Evolutionary conservation across 2,329 filamentous ascomycete genomes (phyloP), one percentile per base, ranked within the genome.

Genomic region (Pseudogymnoascus sp.): DNA sequence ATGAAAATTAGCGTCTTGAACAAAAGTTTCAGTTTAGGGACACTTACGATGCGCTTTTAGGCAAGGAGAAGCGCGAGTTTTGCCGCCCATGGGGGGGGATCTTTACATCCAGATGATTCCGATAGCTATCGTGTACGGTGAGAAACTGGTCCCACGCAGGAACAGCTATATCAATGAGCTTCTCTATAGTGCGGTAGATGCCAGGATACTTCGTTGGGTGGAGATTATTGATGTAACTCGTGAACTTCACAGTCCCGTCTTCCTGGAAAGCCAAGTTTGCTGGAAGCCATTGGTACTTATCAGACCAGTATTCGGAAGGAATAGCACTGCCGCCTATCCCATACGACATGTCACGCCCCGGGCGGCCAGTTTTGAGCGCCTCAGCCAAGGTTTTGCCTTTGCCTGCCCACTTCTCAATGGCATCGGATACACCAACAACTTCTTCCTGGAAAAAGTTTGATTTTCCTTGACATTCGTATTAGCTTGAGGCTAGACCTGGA

Each of bases 161-260:
- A 59, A 76, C 68, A 10, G 69, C 61, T 18, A 63, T 65, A 5
- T 65, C 64, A 60, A 79, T 71, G 5, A 73, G 21, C 7, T 72
- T 65, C 62, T 77, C 75, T 13, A 79, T 70, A 9, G 74, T 48
- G 4, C 61, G 60, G 64, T 79, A 79, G 3, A 79, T 64, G 1
- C 70, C 60, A 5, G 61, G 61, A 59, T 75, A 65, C 15, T 70
- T 70, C 4, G 63, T 60, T 0, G 77, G 77, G 63, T 79, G 76
- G 5, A 79, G 69, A 61, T 78, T 79, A 64, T 79, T 79, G 67
- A 79, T 77, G 62, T 79, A 79, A 36, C 74, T 74, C 4, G 67
- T 70, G 58, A 78, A 70, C 67, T 65, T 68, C 10, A 65, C 65
- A 31, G 5, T 60, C 5, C 65, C 68, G 27, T 66, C 63, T 13